Evolutionary conservation across 768 basidiomycete species (phyloP).

Genomic region (Coprinopsis marcescibilis): DNA sequence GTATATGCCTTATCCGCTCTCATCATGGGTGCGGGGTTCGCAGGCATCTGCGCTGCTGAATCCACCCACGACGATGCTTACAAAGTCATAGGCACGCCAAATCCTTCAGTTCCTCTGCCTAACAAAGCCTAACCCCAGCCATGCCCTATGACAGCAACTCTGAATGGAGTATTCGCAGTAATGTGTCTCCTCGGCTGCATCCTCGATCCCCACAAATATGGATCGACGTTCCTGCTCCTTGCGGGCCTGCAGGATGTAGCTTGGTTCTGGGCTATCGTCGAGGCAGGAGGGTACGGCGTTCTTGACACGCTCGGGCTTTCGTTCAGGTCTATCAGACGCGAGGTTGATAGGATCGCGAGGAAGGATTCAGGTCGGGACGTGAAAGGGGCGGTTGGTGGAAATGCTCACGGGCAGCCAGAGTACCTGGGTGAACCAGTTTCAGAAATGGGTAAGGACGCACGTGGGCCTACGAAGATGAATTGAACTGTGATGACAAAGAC

Average conservation of each 20-base stretch:
- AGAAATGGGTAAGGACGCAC: no score
- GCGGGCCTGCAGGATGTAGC: conserved; percentile 17
- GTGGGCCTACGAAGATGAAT: no score
- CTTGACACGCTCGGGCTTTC: conserved; percentile 17
- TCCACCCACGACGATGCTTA: conserved; percentile 18
- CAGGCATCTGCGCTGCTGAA: conserved; percentile 19
- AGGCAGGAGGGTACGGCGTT: conserved; percentile 15
- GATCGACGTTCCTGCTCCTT: conserved; percentile 19
- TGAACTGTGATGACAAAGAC: neutral
- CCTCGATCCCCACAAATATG: conserved; percentile 17
- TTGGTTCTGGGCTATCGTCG: conserved; percentile 18
- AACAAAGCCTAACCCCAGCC: neutral
- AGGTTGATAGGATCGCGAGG: neutral
- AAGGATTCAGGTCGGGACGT: neutral
- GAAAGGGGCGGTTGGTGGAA: neutral
- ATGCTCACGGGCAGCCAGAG: neutral
- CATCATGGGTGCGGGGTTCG: conserved; percentile 19
- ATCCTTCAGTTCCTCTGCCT: neutral
- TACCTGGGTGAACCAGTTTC: neutral
- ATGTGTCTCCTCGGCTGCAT: conserved; percentile 15
- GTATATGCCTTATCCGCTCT: conserved; percentile 16
- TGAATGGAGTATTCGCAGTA: conserved; percentile 19
- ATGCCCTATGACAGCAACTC: conserved; percentile 13
- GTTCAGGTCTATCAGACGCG: neutral
- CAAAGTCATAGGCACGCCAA: conserved; percentile 18